phyloP scores from a whole-genome alignment of 805 yeast genomes.

The Jamesozyma jinghongensis region DNA sequence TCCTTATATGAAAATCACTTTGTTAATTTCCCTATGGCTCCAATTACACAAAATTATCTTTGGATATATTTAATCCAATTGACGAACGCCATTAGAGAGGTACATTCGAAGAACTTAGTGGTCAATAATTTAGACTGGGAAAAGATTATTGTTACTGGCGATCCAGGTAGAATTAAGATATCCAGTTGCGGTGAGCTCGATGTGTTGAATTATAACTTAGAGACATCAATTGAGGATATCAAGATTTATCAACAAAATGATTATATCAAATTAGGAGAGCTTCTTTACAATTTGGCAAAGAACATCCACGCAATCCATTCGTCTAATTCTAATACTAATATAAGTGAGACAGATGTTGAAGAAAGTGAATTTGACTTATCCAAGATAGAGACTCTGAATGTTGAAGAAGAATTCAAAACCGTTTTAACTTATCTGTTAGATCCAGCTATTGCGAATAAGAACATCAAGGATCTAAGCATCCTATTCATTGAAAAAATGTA shows the following conservation, averaged over 20 bases:
- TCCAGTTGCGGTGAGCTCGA: conserved; percentile 66
- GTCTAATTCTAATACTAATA: conserved; percentile 1
- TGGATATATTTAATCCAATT: conserved; percentile 78
- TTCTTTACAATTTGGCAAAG: conserved; percentile 32
- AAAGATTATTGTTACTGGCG: conserved; percentile 64
- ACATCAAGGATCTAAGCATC: conserved; percentile 30
- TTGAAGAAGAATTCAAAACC: conserved; percentile 38
- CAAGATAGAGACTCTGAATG: conserved; percentile 11
- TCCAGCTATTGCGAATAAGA: conserved; percentile 17
- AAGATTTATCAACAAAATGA: conserved; percentile 43
- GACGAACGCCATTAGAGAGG: conserved; percentile 52
- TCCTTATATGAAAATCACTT: conserved; percentile 66
- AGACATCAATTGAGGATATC: conserved; percentile 10
- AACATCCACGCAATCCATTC: conserved; percentile 4
- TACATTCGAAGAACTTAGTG: conserved; percentile 52
- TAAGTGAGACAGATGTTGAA: conserved; percentile 5
- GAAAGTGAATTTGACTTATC: neutral
- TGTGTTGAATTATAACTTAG: conserved; percentile 40
- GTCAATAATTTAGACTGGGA: conserved; percentile 53
- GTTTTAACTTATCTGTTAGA: conserved; percentile 35
- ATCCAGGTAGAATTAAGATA: conserved; percentile 56
- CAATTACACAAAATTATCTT: conserved; percentile 50
- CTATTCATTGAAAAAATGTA: conserved; percentile 36
- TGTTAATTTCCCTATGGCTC: conserved; percentile 26
- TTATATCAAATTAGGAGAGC: conserved; percentile 45